Base-by-base conservation (phyloP, 1,139 yeast genomes). In the Pichia terricola region DNA sequence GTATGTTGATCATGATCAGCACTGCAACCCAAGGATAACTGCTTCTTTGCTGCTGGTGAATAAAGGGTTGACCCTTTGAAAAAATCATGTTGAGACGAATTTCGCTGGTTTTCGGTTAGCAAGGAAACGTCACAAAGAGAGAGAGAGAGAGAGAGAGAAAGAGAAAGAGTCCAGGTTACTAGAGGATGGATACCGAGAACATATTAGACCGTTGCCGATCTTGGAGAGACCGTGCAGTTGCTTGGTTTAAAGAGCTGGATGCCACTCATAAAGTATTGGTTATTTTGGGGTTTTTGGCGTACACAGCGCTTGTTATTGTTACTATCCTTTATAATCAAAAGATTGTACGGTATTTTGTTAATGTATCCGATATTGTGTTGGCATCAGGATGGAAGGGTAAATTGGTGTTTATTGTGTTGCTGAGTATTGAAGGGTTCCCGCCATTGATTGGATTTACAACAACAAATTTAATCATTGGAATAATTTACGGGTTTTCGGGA, bases 391-490 rank as follows among this genome's bases (percentile, higher is more conserved):
- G 61, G 49, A 65, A 63, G 46, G 91, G 94, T 0, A 68, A 73
- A 34, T 51, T 75, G 3, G 57, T 84, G 1, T 63, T 89, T 49
- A 74, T 81, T 50, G 28, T 63, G 4, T 52, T 74, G 26, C 58
- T 80, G 4, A 64, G 73, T 46, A 16, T 65, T 4, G 78, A 80
- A 2, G 71, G 81, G 0, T 88, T 91, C 68, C 98, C 98, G 3
- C 98, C 97, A 2, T 53, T 89, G 53, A 64, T 88, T 40, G 98
- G 98, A 2, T 89, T 81, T 63, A 73, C 91, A 3, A 72, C 83
- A 10, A 64, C 85, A 35, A 73, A 82, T 25, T 71, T 85, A 47
- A 62, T 85, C 11, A 69, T 80, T 8, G 98, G 97, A 2, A 79
- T 87, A 77, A 75, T 83, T 28, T 91, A 82, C 60, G 97, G 97